Evolutionary conservation across 2,329 filamentous ascomycete species (phyloP).

Genomic region (Pochonia chlamydosporia): DNA sequence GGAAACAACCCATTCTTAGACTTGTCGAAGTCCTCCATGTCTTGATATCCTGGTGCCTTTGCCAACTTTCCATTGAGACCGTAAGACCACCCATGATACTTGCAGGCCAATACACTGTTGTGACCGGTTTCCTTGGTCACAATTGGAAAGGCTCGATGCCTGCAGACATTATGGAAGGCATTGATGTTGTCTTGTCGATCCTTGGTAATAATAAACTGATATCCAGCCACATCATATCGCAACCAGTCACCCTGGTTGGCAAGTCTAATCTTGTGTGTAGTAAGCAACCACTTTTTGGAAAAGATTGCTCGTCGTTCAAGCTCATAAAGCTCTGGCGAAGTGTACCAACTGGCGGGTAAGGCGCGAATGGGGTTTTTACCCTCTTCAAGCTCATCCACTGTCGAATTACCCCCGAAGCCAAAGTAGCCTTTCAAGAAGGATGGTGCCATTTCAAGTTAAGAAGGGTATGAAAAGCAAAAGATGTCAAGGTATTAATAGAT

Average conservation of each 20-base stretch:
- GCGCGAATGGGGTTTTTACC: slow-evolving; percentile 23
- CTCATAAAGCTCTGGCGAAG: slow-evolving; percentile 47
- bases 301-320: slow-evolving; percentile 53
- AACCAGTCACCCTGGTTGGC: slow-evolving; percentile 50
- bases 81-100: slow-evolving; percentile 60
- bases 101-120: slow-evolving; percentile 49
- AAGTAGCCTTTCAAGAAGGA: slow-evolving; percentile 31
- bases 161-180: slow-evolving; percentile 58
- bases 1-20: slow-evolving; percentile 49
- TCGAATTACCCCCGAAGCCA: slow-evolving; percentile 23
- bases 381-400: slow-evolving; percentile 17
- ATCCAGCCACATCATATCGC: slow-evolving; percentile 48
- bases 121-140: slow-evolving; percentile 45
- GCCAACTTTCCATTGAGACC: slow-evolving; percentile 50
- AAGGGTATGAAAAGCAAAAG: neutral
- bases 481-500: no score
- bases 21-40: slow-evolving; percentile 50
- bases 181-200: slow-evolving; percentile 48
- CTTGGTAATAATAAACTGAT: slow-evolving; percentile 46
- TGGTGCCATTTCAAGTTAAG: slow-evolving; percentile 9
- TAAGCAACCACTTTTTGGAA: slow-evolving; percentile 50
- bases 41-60: slow-evolving; percentile 54
- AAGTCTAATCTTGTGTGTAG: slow-evolving; percentile 46
- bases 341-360: slow-evolving; percentile 47
- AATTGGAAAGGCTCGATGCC: slow-evolving; percentile 55